These are phyloP conservation scores for Neltuma alba DNA, from an alignment of 306 rosid species.

Conservation along the genomic window DNA sequence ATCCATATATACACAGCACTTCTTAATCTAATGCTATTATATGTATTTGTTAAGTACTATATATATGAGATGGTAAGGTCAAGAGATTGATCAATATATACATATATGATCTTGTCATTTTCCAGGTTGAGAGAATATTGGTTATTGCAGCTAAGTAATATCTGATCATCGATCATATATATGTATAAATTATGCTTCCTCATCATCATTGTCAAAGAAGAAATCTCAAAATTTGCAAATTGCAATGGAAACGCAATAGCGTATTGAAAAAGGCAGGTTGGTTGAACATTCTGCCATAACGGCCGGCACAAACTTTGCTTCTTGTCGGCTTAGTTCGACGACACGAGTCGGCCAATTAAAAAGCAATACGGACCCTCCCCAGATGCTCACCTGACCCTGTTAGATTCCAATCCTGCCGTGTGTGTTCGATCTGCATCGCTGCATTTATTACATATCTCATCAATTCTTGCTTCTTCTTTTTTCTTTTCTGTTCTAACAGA, in stretches of 20 bases:
- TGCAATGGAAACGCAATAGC: slow-evolving; percentile 17
- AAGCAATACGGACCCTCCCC: slow-evolving; percentile 15
- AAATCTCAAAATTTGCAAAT: neutral
- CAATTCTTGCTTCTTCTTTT: too few species aligned
- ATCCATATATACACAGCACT: neutral
- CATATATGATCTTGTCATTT: too few species aligned
- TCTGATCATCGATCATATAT: neutral
- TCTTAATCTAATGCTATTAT: too few species aligned
- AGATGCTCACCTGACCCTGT: neutral
- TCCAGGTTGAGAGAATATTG: too few species aligned
- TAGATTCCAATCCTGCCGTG: neutral
- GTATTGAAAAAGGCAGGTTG: slow-evolving; percentile 45
- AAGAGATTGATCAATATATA: neutral
- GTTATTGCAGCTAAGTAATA: neutral
- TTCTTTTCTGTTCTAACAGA: too few species aligned
- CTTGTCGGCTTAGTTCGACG: slow-evolving; percentile 49
- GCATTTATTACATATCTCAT: neutral
- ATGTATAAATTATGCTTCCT: too few species aligned
- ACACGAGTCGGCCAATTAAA: slow-evolving; percentile 25
- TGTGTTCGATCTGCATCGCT: slow-evolving; percentile 3
- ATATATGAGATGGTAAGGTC: neutral
- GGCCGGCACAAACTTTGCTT: slow-evolving; percentile 58
- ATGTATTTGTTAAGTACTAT: neutral
- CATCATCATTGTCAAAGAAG: neutral
- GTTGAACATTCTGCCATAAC: slow-evolving; percentile 50